A percentile compares a stretch with the other conserved stretches of the same genome.
phyloP scores from a whole-genome alignment of 257 asterid species.

The Gentiana straminea region DNA sequence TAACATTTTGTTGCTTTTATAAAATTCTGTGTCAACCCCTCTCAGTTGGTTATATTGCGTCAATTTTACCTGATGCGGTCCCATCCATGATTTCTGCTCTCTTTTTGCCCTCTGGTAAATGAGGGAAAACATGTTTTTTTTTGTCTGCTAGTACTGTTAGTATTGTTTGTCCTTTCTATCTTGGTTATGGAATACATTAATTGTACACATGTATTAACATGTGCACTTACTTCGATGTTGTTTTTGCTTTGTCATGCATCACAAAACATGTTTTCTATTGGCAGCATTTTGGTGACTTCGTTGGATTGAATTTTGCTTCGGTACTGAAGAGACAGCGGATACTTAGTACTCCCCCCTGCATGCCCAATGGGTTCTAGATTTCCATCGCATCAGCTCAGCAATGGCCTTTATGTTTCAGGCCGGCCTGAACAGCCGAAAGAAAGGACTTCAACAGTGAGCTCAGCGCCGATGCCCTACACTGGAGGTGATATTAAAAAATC shows the following conservation, averaged over 20 bases:
- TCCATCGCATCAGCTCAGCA: conserved; percentile 94
- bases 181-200: neutral
- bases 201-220: neutral
- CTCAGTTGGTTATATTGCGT: too few relatives aligned
- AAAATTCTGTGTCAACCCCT: too few relatives aligned
- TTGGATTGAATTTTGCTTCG: conserved; percentile 4
- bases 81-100: neutral
- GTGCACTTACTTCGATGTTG: conserved; percentile 9
- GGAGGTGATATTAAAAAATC: conserved; percentile 78
- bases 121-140: conserved; percentile 5
- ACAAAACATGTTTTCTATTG: conserved; percentile 15
- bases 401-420: conserved; percentile 82
- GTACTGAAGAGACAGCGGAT: conserved; percentile 8
- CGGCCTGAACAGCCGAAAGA: conserved; percentile 91
- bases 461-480: conserved; percentile 46
- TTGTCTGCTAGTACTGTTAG: neutral
- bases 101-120: neutral
- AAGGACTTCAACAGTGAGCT: conserved; percentile 58
- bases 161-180: conserved; percentile 1
- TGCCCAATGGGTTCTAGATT: conserved; percentile 80
- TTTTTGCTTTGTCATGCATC: conserved; percentile 3
- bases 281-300: conserved; percentile 14
- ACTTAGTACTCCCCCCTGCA: conserved; percentile 9
- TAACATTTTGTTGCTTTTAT: too few relatives aligned
- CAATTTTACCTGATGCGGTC: neutral